phyloP scores from a whole-genome alignment of 1,139 yeast species.

The Torulaspora pretoriensis region DNA sequence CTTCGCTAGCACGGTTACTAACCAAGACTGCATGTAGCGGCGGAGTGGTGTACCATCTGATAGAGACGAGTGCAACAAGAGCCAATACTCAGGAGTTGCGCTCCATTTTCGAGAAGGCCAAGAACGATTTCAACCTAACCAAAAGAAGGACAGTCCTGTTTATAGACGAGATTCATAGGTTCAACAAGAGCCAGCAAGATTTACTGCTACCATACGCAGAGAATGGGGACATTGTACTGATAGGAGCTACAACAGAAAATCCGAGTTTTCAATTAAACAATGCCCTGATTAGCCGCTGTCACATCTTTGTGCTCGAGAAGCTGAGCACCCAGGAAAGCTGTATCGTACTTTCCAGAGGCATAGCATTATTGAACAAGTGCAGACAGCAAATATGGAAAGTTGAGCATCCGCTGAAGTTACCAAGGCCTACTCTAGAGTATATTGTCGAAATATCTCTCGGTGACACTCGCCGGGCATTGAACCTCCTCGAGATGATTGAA shows the following conservation, averaged over 20 bases:
- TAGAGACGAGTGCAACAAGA: conserved; percentile 84
- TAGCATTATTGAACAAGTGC: conserved; percentile 55
- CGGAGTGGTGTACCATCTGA: conserved; percentile 54
- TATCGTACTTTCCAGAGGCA: conserved; percentile 58
- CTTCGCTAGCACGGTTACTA: conserved; percentile 58
- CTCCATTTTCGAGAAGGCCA: conserved; percentile 68
- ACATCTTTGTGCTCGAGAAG: conserved; percentile 76
- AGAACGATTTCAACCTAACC: conserved; percentile 60
- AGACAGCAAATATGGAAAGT: conserved; percentile 43
- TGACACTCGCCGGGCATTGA: conserved; percentile 80
- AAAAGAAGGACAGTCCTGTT: conserved; percentile 73
- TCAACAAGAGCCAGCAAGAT: conserved; percentile 88
- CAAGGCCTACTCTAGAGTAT: conserved; percentile 58
- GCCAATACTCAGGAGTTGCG: conserved; percentile 68
- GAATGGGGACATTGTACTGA: conserved; percentile 58
- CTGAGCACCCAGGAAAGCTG: conserved; percentile 52
- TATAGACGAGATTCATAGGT: conserved; percentile 90
- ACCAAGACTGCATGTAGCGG: conserved; percentile 38
- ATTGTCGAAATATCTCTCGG: conserved; percentile 82
- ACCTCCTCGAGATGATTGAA: conserved; percentile 62
- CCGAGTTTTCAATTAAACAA: conserved; percentile 89
- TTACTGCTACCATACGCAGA: conserved; percentile 71
- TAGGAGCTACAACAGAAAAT: conserved; percentile 97
- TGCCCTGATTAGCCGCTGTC: conserved; percentile 83
- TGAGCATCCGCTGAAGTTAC: conserved; percentile 44